phyloP scores from a whole-genome alignment of 352 stramenopile species.

The Globisporangium rhizosaccharum region DNA sequence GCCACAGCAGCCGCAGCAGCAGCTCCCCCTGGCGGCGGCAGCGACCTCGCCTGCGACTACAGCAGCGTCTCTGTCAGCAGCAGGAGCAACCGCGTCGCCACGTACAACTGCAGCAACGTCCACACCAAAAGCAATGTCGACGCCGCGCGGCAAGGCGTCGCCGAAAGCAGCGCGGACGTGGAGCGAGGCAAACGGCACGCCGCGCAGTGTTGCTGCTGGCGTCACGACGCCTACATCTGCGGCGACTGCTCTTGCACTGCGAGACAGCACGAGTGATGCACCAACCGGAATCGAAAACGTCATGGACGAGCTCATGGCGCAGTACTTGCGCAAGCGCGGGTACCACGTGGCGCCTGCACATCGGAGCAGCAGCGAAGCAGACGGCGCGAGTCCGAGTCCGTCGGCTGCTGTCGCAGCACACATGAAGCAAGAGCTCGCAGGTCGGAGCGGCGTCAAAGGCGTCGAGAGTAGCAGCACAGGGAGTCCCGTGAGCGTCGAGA shows the following conservation, averaged over 20 bases:
- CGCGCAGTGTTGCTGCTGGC: not conserved
- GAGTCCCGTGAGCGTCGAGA: conserved; percentile 12
- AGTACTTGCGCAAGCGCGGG: conserved; percentile 55
- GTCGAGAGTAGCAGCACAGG: conserved; percentile 2
- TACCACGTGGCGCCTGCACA: conserved; percentile 33
- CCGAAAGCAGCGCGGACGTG: not conserved
- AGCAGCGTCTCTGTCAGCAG: not conserved
- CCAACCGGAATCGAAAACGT: conserved; percentile 15
- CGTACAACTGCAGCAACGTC: not conserved
- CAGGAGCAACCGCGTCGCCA: not conserved
- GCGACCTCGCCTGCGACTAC: not conserved
- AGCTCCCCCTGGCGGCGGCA: not conserved
- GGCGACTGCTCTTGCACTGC: not conserved
- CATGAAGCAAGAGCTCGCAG: conserved; percentile 8
- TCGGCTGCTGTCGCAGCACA: conserved; percentile 6
- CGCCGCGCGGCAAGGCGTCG: not conserved
- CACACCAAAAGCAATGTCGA: not conserved
- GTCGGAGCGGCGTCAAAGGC: not conserved
- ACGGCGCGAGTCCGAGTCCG: conserved; percentile 1
- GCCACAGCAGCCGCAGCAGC: conserved; percentile 2
- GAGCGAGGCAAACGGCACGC: not conserved
- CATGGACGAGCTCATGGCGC: conserved; percentile 67
- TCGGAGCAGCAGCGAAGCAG: not conserved
- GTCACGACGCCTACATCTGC: not conserved
- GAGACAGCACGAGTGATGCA: not conserved